These are phyloP conservation scores for Combretum micranthum DNA, from an alignment of 345 rosid species.

Conservation along the genomic window DNA sequence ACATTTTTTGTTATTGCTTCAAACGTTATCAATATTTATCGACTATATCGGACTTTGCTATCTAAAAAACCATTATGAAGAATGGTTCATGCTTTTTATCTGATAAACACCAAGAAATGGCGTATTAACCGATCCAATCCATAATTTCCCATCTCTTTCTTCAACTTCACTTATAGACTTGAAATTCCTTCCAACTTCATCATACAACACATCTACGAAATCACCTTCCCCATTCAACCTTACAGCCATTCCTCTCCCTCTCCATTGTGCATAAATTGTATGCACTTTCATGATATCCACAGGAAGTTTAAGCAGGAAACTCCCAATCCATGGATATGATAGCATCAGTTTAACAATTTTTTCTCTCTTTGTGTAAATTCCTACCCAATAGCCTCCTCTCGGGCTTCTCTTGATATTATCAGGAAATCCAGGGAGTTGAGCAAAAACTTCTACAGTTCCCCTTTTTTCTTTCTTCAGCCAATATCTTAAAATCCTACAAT, in stretches of 20 bases:
- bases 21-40: no score
- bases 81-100: neutral
- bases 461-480: constrained; percentile 27
- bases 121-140: constrained; percentile 61
- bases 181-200: constrained; percentile 23
- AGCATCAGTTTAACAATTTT: constrained; percentile 25
- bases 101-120: constrained; percentile 37
- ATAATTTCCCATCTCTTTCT: constrained; percentile 28
- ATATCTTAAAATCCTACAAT: constrained; percentile 33
- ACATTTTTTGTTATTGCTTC: no score
- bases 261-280: constrained; percentile 22
- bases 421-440: constrained; percentile 51
- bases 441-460: constrained; percentile 26
- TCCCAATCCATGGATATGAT: constrained; percentile 46
- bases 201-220: constrained; percentile 34
- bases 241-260: constrained; percentile 51
- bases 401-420: constrained; percentile 63
- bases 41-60: no score
- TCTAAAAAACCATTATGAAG: no score
- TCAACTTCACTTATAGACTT: constrained; percentile 55
- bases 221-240: constrained; percentile 63
- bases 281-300: constrained; percentile 31
- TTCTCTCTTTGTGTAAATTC: constrained; percentile 35
- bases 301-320: constrained; percentile 32
- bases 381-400: constrained; percentile 68